Conservation (phyloP, 2,329 filamentous ascomycete species). For the Pseudogymnoascus destructans region DNA sequence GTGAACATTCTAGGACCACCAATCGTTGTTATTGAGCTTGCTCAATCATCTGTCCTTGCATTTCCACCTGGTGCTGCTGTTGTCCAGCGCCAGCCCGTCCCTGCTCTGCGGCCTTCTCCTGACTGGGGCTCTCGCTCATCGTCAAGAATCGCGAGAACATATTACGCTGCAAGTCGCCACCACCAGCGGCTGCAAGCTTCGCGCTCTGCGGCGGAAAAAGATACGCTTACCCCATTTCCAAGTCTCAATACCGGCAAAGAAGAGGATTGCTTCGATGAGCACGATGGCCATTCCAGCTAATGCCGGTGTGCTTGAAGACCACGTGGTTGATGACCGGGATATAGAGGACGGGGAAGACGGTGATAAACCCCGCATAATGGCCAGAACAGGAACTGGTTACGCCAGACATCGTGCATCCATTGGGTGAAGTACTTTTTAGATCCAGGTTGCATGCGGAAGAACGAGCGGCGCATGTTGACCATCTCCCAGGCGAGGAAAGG, state of each 20-base stretch:
- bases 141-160: constrained; percentile 4
- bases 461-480: constrained; percentile 56
- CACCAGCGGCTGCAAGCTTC: neutral
- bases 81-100: neutral
- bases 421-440: constrained; percentile 48
- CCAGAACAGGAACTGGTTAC: constrained; percentile 61
- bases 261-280: constrained; percentile 45
- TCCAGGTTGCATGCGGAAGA: constrained; percentile 60
- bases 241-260: constrained; percentile 48
- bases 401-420: constrained; percentile 56
- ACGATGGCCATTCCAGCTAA: constrained; percentile 57
- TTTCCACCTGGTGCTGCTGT: neutral
- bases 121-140: neutral
- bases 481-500: constrained; percentile 68
- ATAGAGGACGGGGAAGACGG: constrained; percentile 49
- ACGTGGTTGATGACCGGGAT: constrained; percentile 53
- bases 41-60: neutral
- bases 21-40: constrained; percentile 8
- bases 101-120: neutral
- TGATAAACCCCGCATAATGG: constrained; percentile 44
- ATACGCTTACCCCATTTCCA: constrained; percentile 57
- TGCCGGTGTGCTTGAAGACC: constrained; percentile 53
- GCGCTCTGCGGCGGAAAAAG: constrained; percentile 30
- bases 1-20: constrained; percentile 7
- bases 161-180: neutral